These are phyloP conservation scores for Fragaria ananassa DNA, from an alignment of 306 rosid species.

Conservation along the genomic window DNA sequence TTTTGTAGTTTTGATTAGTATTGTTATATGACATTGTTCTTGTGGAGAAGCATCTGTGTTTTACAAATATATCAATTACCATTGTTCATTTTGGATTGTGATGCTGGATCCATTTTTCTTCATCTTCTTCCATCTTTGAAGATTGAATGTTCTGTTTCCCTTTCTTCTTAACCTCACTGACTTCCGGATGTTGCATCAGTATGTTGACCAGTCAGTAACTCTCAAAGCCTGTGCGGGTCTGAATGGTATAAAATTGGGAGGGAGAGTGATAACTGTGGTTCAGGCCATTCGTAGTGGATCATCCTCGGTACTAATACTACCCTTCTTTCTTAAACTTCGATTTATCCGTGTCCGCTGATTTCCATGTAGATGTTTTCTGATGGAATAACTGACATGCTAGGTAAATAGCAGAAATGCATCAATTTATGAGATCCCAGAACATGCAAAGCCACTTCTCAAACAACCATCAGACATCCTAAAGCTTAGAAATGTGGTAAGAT, in stretches of 20 bases:
- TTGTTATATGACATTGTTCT: neutral
- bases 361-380: conserved; percentile 19
- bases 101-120: neutral
- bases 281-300: conserved; percentile 51
- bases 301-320: conserved; percentile 44
- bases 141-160: neutral
- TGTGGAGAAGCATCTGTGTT: neutral
- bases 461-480: conserved; percentile 66
- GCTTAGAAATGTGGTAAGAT: conserved; percentile 79
- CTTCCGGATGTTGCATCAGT: conserved; percentile 49
- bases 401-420: conserved; percentile 44
- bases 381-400: conserved; percentile 36
- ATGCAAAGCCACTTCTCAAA: conserved; percentile 70
- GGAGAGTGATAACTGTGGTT: conserved; percentile 68
- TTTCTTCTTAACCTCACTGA: conserved; percentile 25
- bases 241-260: conserved; percentile 83
- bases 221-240: conserved; percentile 85
- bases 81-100: neutral
- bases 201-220: conserved; percentile 68
- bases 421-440: conserved; percentile 69
- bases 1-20: neutral
- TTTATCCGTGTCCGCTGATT: neutral
- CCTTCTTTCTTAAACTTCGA: neutral
- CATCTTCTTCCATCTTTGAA: neutral
- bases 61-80: neutral